Conservation (phyloP, 73 alveolate genomes). For the Tetrahymena elliotti region DNA sequence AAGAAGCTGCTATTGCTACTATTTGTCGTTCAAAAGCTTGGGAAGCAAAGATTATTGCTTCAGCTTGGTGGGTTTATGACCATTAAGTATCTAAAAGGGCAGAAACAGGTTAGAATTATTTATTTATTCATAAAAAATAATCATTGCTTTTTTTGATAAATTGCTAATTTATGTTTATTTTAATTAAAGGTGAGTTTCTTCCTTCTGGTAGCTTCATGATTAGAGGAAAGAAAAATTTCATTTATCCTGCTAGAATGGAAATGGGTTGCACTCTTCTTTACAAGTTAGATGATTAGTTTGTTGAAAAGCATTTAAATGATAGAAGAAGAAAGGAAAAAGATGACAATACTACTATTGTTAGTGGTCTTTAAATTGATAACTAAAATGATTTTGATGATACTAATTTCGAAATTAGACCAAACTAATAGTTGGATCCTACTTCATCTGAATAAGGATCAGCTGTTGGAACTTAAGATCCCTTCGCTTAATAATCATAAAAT, state of each 20-base stretch:
- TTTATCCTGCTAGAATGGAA: constrained; percentile 76
- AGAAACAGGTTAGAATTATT: constrained; percentile 50
- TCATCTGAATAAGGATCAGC: not conserved
- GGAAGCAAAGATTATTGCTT: constrained; percentile 68
- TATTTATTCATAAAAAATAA: not conserved
- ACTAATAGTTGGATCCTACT: not conserved
- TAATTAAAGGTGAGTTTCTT: constrained; percentile 43
- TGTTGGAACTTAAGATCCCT: not conserved
- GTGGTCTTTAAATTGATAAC: constrained; percentile 3
- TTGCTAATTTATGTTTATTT: not conserved
- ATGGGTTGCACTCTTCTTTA: constrained; percentile 72
- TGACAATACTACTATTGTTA: constrained; percentile 23
- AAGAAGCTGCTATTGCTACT: constrained; percentile 71
- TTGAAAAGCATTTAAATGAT: constrained; percentile 64
- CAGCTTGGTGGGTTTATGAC: constrained; percentile 86
- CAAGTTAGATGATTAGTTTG: constrained; percentile 63
- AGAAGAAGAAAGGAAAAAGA: constrained; percentile 44
- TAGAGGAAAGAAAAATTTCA: constrained; percentile 79
- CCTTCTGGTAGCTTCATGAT: constrained; percentile 83
- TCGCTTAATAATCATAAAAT: not conserved
- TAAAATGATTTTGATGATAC: constrained; percentile 14
- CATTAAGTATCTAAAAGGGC: constrained; percentile 81
- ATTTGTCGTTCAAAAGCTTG: constrained; percentile 73
- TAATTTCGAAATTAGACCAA: not conserved
- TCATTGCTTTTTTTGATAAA: not conserved